Evolutionary conservation across 768 basidiomycete genomes (phyloP).

Genomic region (Rhodotorula toruloides): DNA sequence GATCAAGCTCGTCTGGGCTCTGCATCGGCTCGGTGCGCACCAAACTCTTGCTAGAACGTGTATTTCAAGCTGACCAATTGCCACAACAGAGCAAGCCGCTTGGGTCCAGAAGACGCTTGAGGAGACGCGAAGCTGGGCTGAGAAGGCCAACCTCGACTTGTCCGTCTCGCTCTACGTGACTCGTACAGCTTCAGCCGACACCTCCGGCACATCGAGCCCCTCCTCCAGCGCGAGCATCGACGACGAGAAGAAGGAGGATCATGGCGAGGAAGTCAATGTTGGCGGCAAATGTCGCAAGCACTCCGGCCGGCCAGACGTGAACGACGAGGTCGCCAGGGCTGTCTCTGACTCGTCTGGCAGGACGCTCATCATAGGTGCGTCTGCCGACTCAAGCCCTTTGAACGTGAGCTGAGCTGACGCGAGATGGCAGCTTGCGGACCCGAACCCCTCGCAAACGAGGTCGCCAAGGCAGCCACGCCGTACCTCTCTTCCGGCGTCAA

Average conservation of each 20-base stretch:
- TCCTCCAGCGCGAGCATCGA: background rate
- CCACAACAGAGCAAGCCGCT: slow-evolving; percentile 10
- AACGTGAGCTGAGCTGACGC: background rate
- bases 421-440: background rate
- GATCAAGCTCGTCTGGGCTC: slow-evolving; percentile 24
- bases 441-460: background rate
- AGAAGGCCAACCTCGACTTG: background rate
- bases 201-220: background rate
- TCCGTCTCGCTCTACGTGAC: slow-evolving; percentile 6
- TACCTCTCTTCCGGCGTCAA: background rate
- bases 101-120: slow-evolving; percentile 9
- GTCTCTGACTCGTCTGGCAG: background rate
- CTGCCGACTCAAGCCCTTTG: background rate
- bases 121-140: background rate
- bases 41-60: background rate
- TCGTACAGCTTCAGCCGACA: no score
- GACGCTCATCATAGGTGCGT: slow-evolving; percentile 5
- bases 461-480: background rate
- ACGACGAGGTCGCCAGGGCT: background rate
- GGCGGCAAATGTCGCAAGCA: background rate
- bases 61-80: background rate
- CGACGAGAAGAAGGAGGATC: background rate
- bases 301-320: background rate
- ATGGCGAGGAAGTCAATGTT: background rate
- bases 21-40: slow-evolving; percentile 12